These are phyloP conservation scores for Verbena officinalis DNA, from an alignment of 257 asterid species.

Conservation along the genomic window DNA sequence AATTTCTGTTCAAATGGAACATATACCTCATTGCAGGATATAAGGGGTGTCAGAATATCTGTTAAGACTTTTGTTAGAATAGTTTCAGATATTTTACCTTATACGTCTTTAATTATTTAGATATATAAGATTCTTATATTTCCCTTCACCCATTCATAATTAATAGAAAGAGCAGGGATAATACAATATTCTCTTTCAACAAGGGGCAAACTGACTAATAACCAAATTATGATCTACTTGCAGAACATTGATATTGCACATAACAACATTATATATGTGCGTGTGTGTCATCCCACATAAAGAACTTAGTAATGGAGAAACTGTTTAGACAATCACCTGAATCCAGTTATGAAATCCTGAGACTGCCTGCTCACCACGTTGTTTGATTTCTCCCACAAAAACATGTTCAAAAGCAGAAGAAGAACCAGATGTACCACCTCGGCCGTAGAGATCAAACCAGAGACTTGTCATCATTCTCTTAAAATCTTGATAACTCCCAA, in stretches of 20 bases:
- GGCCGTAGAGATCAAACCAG: conserved; percentile 88
- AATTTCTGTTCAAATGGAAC: conserved; percentile 1
- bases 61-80: no score
- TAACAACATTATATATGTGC: not conserved
- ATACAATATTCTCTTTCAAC: no score
- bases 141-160: no score
- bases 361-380: conserved; percentile 71
- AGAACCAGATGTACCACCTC: conserved; percentile 84
- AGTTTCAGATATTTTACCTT: no score
- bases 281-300: not conserved
- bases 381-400: conserved; percentile 96
- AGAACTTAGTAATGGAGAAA: conserved; percentile 6
- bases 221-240: conserved; percentile 7
- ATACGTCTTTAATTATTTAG: no score
- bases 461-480: conserved; percentile 66
- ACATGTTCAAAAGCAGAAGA: conserved; percentile 99
- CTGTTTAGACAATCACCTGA: conserved; percentile 57
- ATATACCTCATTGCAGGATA: not conserved
- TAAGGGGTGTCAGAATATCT: not conserved
- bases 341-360: conserved; percentile 99
- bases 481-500: conserved; percentile 59
- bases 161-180: no score
- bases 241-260: not conserved
- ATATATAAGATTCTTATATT: no score
- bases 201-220: not conserved